These are phyloP conservation scores for Apiotrichum domesticum DNA, from an alignment of 1,284 basidiomycete species.

Conservation along the genomic window DNA sequence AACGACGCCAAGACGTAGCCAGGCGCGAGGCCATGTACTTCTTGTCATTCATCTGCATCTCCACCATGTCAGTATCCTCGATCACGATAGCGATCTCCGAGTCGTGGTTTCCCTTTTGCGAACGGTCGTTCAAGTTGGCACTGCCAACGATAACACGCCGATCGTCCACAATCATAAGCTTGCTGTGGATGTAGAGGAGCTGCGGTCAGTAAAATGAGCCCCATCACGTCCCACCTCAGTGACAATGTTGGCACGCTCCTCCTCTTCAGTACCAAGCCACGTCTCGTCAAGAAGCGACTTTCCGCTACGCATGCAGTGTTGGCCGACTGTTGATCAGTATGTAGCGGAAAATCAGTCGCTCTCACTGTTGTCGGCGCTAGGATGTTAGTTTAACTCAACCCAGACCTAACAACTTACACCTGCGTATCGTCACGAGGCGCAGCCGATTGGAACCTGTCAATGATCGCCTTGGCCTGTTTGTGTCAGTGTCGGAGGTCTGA, in stretches of 20 bases:
- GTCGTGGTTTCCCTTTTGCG: constrained; percentile 71
- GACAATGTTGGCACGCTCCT: constrained; percentile 72
- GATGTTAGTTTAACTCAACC: background rate
- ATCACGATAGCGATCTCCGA: constrained; percentile 87
- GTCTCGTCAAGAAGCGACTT: constrained; percentile 61
- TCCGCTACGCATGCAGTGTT: constrained; percentile 64
- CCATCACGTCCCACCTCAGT: constrained; percentile 60
- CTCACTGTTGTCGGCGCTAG: constrained; percentile 8
- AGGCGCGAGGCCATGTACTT: constrained; percentile 45
- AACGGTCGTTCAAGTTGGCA: constrained; percentile 59
- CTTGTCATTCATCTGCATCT: constrained; percentile 70
- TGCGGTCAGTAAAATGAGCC: constrained; percentile 1
- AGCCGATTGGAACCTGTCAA: constrained; percentile 62
- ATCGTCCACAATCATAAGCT: constrained; percentile 89
- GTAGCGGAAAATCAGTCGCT: background rate
- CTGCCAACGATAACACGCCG: constrained; percentile 61
- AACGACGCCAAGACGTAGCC: constrained; percentile 39
- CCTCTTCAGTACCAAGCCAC: constrained; percentile 74
- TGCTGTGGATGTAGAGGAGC: constrained; percentile 46
- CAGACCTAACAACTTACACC: constrained; percentile 23
- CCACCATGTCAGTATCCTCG: constrained; percentile 71
- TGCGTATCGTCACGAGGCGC: constrained; percentile 45
- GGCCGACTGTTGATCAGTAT: constrained; percentile 57
- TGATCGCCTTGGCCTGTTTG: constrained; percentile 54
- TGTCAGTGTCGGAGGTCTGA: background rate